A percentile compares a stretch with the other conserved stretches of the same genome.
These are phyloP conservation scores for Arthroderma sp. DNA, from an alignment of 2,329 filamentous ascomycete genomes.

Conservation along the genomic window DNA sequence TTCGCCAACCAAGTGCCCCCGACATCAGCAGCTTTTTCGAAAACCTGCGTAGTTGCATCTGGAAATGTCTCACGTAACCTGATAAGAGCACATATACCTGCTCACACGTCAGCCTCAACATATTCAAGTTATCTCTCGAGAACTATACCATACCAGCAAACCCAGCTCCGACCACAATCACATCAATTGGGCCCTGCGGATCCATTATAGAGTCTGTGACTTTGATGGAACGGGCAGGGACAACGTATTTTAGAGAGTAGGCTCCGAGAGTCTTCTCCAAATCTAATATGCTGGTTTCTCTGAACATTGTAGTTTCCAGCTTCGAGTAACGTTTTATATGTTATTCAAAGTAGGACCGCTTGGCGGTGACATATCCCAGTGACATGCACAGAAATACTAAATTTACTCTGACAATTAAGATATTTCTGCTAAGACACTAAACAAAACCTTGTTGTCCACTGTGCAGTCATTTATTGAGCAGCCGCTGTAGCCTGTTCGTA, in stretches of 20 bases:
- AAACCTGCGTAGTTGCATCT: neutral
- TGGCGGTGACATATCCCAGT: slow-evolving; percentile 1
- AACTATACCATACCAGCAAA: neutral
- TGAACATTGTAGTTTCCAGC: neutral
- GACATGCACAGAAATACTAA: neutral
- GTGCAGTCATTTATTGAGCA: neutral
- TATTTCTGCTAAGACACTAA: neutral
- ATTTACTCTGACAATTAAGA: neutral
- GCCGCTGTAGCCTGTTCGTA: neutral
- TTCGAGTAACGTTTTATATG: neutral
- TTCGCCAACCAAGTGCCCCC: slow-evolving; percentile 1
- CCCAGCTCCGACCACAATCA: slow-evolving; percentile 1
- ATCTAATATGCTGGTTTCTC: neutral
- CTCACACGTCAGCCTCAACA: neutral
- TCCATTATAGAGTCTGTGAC: neutral
- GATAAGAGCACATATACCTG: neutral
- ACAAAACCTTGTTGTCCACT: neutral
- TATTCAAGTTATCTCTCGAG: neutral
- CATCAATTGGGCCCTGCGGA: neutral
- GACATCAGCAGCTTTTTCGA: neutral
- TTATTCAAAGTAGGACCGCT: neutral
- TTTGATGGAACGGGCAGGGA: neutral
- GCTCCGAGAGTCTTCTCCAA: neutral
- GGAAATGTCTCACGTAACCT: neutral
- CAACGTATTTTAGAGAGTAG: neutral